Evolutionary conservation across 208 protist species (phyloP), one percentile per base, ranked within the genome.

Genomic region (Spongospora subterranea): DNA sequence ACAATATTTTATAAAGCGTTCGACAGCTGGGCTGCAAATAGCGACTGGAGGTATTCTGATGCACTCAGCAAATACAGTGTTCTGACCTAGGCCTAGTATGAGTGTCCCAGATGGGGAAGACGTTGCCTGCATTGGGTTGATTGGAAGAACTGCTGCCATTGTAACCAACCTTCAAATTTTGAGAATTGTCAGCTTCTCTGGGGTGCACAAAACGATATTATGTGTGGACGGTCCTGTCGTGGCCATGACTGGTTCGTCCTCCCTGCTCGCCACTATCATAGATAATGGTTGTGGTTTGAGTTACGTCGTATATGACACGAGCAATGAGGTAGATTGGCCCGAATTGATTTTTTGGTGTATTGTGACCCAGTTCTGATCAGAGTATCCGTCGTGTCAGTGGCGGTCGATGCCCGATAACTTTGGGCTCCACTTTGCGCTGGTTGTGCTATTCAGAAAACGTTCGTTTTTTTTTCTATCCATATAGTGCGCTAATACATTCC

Each of bases 21-120:
- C 71, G 71, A 82, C 40, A 43, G 35, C 17, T 82, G 71, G 71
- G 71, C 71, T 6, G n/a, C 71, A 6, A 82, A 82, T 82, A 82
- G 71, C 35, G 71, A 82, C 71, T 82, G 71, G 71, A 82, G 71
- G 71, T 82, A 82, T 39, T 35, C 20, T 32, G 20, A 17, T 65
- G 54, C 29, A 29, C 54, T 17, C 17, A 17, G 54, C 54, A 65
- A 65, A 65, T 29, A 65, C 54, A 29, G 17, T 65, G 54, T 65
- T 6, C 35, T 82, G 17, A 82, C n/a, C 50, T 60, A 24, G 24
- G 50, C 71, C n/a, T 43, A 82, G 71, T 82, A 35, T 35, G n/a
- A 82, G 17, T 6, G 17, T 82, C 13, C 71, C 71, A 39, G n/a
- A 35, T 39, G 71, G 71, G 13, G 71, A 82, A 43, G 71, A 82